phyloP scores from a whole-genome alignment of 352 stramenopile species.

The Phytophthora litchii region DNA sequence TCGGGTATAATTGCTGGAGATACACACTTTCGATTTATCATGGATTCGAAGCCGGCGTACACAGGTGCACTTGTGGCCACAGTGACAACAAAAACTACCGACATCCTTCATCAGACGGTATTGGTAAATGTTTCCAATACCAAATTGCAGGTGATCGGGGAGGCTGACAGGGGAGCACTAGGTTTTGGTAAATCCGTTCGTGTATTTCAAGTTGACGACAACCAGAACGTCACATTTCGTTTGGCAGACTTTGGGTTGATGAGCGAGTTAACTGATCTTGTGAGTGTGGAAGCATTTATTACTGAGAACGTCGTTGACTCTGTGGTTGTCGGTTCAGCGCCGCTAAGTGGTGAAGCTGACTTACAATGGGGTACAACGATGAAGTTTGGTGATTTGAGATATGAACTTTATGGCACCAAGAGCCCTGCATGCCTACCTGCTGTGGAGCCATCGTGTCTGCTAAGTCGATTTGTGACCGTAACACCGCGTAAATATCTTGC shows the following conservation, averaged over 20 bases:
- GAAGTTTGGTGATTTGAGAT: constrained; percentile 20
- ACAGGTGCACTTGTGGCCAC: constrained; percentile 21
- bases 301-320: constrained; percentile 17
- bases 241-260: constrained; percentile 39
- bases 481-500: constrained; percentile 40
- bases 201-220: constrained; percentile 42
- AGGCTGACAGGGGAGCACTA: constrained; percentile 23
- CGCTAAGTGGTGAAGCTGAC: constrained; percentile 13
- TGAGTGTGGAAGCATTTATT: constrained; percentile 24
- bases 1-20: constrained; percentile 13
- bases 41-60: constrained; percentile 16
- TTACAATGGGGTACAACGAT: constrained; percentile 11
- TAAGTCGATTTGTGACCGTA: constrained; percentile 40
- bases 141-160: constrained; percentile 25
- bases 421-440: constrained; percentile 13
- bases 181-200: constrained; percentile 23
- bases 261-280: constrained; percentile 33
- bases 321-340: constrained; percentile 19
- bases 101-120: constrained; percentile 24
- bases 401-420: constrained; percentile 21
- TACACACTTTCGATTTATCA: constrained; percentile 15
- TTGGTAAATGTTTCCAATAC: constrained; percentile 15
- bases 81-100: constrained; percentile 20
- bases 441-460: constrained; percentile 9
- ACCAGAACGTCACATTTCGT: constrained; percentile 48